Conservation (phyloP, 805 yeast species). For the Blastobotrys parvus region DNA sequence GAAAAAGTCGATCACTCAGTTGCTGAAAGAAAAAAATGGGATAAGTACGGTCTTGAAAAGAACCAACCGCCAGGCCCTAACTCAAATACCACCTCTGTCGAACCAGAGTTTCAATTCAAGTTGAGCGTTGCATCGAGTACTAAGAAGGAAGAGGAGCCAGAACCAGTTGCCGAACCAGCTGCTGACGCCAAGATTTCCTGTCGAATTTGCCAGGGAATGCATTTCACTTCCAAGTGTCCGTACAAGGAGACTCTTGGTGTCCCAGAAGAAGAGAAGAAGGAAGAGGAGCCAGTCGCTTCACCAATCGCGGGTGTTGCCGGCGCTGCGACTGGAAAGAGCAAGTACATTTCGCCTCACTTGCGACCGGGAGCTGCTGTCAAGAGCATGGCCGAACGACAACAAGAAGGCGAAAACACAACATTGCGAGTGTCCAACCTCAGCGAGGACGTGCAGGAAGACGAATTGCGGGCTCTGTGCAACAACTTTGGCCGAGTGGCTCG, state of each 20-base stretch:
- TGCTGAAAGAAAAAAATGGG: slow-evolving; percentile 85
- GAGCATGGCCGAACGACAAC: slow-evolving; percentile 34
- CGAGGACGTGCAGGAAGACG: slow-evolving; percentile 73
- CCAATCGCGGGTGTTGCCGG: slow-evolving; percentile 25
- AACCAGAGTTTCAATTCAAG: slow-evolving; percentile 71
- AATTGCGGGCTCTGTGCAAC: slow-evolving; percentile 65
- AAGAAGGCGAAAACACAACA: slow-evolving; percentile 81
- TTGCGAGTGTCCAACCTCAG: slow-evolving; percentile 88
- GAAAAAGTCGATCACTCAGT: slow-evolving; percentile 79
- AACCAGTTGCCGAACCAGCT: slow-evolving; percentile 45
- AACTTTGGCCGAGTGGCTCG: slow-evolving; percentile 63
- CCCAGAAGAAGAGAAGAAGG: slow-evolving; percentile 35
- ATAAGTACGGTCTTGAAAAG: slow-evolving; percentile 76
- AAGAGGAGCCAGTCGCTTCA: slow-evolving; percentile 30
- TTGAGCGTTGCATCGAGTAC: slow-evolving; percentile 40
- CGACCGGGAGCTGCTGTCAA: slow-evolving; percentile 35
- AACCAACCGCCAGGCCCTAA: slow-evolving; percentile 78
- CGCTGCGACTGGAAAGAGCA: slow-evolving; percentile 23
- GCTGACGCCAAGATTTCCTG: slow-evolving; percentile 50
- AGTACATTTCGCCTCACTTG: slow-evolving; percentile 57
- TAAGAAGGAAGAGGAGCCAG: slow-evolving; percentile 54
- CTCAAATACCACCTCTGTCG: slow-evolving; percentile 76
- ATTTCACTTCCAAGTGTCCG: slow-evolving; percentile 93
- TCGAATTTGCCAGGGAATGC: slow-evolving; percentile 91
- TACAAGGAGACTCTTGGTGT: slow-evolving; percentile 77